Percentiles rank a stretch among this genome's conserved stretches.
These are phyloP conservation scores for Botryococcus braunii DNA, from an alignment of 163 green algal species.

Conservation along the genomic window DNA sequence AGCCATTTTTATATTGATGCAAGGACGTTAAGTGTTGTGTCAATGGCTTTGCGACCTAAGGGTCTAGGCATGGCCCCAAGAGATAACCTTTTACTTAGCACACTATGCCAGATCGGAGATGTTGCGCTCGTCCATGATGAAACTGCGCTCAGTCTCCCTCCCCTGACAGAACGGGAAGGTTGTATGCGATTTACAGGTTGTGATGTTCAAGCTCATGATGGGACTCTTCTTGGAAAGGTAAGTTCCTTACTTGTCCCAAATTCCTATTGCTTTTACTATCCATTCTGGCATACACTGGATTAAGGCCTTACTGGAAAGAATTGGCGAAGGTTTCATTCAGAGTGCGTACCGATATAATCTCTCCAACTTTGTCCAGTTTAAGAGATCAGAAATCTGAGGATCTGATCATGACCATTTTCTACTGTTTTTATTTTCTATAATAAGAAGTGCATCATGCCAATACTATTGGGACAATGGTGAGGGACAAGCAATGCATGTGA, in stretches of 20 bases:
- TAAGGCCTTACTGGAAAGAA: no score
- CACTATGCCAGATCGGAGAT: conserved; percentile 2
- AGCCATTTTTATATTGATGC: conserved; percentile 2
- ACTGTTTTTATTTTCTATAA: background rate
- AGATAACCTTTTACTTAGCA: background rate
- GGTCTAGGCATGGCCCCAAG: background rate
- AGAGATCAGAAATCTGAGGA: background rate
- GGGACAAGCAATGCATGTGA: no score
- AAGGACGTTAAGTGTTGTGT: background rate
- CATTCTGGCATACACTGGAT: no score
- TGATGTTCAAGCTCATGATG: conserved; percentile 1
- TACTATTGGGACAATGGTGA: background rate
- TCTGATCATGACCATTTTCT: background rate
- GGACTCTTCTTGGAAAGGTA: conserved; percentile 4
- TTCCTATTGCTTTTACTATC: no score
- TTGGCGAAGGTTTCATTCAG: no score
- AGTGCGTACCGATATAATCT: background rate
- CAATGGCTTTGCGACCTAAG: background rate
- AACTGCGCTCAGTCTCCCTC: background rate
- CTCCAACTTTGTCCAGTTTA: background rate
- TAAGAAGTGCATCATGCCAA: background rate
- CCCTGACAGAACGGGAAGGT: background rate
- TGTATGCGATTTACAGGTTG: background rate
- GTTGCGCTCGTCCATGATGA: conserved; percentile 4
- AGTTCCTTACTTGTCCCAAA: no score